These are phyloP conservation scores for Leccinum rimulosum DNA, from an alignment of 768 basidiomycete genomes.

Conservation along the genomic window DNA sequence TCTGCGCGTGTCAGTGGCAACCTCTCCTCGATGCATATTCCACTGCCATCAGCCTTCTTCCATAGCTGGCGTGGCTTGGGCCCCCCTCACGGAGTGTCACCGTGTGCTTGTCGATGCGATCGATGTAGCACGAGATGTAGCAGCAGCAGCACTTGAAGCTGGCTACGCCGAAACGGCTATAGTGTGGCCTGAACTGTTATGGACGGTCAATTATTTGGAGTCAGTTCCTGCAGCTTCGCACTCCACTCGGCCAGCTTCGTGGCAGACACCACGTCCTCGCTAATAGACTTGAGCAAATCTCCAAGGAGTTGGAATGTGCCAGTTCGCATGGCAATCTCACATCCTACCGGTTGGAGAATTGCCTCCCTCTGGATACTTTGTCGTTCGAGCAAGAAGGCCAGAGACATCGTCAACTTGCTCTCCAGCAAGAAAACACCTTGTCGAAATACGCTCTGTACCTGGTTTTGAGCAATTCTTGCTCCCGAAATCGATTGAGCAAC, in stretches of 20 bases:
- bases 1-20: neutral
- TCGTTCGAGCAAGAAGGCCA: neutral
- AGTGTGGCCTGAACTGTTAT: neutral
- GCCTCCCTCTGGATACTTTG: neutral
- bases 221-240: neutral
- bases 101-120: neutral
- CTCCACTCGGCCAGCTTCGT: neutral
- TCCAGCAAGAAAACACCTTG: neutral
- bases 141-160: neutral
- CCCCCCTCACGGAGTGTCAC: neutral
- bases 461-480: neutral
- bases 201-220: neutral
- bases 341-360: neutral
- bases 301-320: neutral
- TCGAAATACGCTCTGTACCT: neutral
- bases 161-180: neutral
- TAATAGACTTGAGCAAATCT: neutral
- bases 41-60: neutral
- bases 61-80: neutral
- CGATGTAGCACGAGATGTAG: neutral
- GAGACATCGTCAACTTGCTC: neutral
- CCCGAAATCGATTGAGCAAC: neutral
- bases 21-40: neutral
- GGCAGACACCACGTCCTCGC: neutral
- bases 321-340: neutral